Evolutionary conservation across 805 yeast species (phyloP).

Genomic region (Pichia phayaonensis): DNA sequence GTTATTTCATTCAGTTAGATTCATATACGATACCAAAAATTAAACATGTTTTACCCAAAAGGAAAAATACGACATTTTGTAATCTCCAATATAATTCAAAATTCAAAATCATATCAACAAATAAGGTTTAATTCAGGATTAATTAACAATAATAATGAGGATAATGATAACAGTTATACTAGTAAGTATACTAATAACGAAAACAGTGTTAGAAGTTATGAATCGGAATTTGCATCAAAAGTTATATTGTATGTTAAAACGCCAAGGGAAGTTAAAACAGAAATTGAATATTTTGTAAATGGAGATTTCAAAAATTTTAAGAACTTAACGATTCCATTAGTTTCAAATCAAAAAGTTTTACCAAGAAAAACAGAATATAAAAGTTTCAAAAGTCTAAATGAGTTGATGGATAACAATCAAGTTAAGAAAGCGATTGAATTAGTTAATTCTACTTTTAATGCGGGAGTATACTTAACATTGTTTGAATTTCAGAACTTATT

Average conservation of each 20-base stretch:
- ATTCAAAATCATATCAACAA: background rate
- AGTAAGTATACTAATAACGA: too few relatives aligned
- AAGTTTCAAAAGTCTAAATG: slow-evolving; percentile 3
- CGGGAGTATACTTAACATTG: slow-evolving; percentile 14
- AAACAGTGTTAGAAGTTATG: background rate
- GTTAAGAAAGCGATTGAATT: slow-evolving; percentile 5
- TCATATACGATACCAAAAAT: background rate
- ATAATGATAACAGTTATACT: background rate
- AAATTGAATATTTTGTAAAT: slow-evolving; percentile 1
- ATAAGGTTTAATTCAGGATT: background rate
- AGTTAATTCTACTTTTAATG: slow-evolving; percentile 3
- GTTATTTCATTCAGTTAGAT: background rate
- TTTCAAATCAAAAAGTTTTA: background rate
- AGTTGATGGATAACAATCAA: slow-evolving; percentile 1
- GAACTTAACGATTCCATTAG: background rate
- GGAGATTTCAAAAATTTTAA: slow-evolving; percentile 2
- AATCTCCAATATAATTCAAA: background rate
- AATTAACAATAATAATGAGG: background rate
- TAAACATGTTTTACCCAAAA: background rate
- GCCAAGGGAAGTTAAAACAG: background rate
- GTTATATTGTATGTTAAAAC: slow-evolving; percentile 5
- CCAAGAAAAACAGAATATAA: slow-evolving; percentile 1
- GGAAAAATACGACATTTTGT: slow-evolving; percentile 5
- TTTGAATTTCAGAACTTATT: slow-evolving; percentile 21
- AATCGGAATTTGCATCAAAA: background rate